These are phyloP conservation scores for Lactarius tabidus DNA, from an alignment of 768 basidiomycete species.

Conservation along the genomic window DNA sequence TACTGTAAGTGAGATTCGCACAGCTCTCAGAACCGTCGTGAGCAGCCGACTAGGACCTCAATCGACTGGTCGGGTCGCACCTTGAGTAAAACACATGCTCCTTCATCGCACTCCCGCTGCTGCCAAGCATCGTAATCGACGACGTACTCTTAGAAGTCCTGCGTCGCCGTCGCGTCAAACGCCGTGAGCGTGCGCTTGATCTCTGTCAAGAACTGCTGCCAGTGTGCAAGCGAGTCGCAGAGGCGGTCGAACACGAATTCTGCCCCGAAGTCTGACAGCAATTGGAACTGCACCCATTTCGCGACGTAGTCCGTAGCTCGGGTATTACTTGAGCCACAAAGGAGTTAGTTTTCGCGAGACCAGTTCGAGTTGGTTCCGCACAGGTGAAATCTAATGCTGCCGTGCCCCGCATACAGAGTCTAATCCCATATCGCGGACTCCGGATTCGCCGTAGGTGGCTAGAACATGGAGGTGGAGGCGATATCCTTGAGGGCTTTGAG, in stretches of 20 bases:
- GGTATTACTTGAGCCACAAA: conserved; percentile 64
- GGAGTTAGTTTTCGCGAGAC: conserved; percentile 17
- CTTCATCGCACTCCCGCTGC: conserved; percentile 88
- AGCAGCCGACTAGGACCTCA: too few relatives aligned
- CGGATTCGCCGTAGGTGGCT: too few relatives aligned
- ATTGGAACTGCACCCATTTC: too few relatives aligned
- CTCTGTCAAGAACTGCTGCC: conserved; percentile 88
- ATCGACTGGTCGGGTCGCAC: conserved; percentile 69
- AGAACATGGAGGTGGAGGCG: too few relatives aligned
- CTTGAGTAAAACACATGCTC: conserved; percentile 89
- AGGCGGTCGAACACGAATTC: too few relatives aligned
- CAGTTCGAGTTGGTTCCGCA: not conserved
- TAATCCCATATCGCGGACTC: too few relatives aligned
- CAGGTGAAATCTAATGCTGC: too few relatives aligned
- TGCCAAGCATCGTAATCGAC: conserved; percentile 99
- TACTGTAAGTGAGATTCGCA: too few relatives aligned
- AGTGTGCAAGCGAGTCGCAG: conserved; percentile 88
- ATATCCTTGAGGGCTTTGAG: too few relatives aligned
- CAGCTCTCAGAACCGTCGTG: too few relatives aligned
- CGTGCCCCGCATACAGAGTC: too few relatives aligned
- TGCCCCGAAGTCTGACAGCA: conserved; percentile 99
- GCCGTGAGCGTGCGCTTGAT: conserved; percentile 96
- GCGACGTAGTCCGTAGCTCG: conserved; percentile 93
- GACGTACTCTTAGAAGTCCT: conserved; percentile 93
- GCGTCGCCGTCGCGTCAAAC: conserved; percentile 98